Evolutionary conservation across 2,329 filamentous ascomycete species (phyloP).

Genomic region (Trichoderma hamatum): DNA sequence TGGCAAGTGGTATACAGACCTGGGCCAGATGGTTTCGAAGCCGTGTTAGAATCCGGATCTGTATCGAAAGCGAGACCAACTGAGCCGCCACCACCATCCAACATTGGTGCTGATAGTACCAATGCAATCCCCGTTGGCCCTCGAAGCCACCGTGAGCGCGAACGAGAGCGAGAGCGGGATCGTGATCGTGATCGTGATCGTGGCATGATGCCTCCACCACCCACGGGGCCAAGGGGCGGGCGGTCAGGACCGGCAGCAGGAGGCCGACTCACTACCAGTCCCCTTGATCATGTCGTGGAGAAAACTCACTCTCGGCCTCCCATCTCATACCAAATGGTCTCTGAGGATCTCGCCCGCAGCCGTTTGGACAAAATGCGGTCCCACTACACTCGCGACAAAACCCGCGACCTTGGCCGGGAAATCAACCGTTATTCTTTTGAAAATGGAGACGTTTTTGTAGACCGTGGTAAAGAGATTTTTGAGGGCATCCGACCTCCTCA

Average conservation of each 20-base stretch:
- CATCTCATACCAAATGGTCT: constrained; percentile 59
- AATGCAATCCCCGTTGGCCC: constrained; percentile 46
- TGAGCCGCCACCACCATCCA: constrained; percentile 28
- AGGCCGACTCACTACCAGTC: constrained; percentile 31
- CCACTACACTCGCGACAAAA: constrained; percentile 49
- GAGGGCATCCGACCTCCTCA: constrained; percentile 64
- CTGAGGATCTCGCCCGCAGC: constrained; percentile 63
- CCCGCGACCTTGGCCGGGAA: constrained; percentile 49
- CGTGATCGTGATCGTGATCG: constrained; percentile 6
- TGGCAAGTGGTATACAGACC: constrained; percentile 76
- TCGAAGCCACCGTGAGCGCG: constrained; percentile 34
- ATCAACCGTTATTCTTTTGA: constrained; percentile 76
- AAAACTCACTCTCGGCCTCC: constrained; percentile 48
- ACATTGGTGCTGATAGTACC: constrained; percentile 31
- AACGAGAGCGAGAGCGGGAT: constrained; percentile 21
- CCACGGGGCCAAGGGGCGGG: constrained; percentile 46
- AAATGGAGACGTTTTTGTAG: constrained; percentile 65
- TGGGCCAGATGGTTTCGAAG: constrained; percentile 58
- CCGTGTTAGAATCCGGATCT: constrained; percentile 50
- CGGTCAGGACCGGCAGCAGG: constrained; percentile 40
- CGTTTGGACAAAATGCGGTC: constrained; percentile 62
- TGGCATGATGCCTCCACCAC: constrained; percentile 29
- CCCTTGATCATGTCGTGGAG: constrained; percentile 33
- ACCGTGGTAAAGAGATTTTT: constrained; percentile 72
- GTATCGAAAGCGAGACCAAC: constrained; percentile 31